Percentiles rank a stretch among this genome's conserved stretches.
Conservation (phyloP, 2,329 filamentous ascomycete species). For the Mycosphaerella sp. region DNA sequence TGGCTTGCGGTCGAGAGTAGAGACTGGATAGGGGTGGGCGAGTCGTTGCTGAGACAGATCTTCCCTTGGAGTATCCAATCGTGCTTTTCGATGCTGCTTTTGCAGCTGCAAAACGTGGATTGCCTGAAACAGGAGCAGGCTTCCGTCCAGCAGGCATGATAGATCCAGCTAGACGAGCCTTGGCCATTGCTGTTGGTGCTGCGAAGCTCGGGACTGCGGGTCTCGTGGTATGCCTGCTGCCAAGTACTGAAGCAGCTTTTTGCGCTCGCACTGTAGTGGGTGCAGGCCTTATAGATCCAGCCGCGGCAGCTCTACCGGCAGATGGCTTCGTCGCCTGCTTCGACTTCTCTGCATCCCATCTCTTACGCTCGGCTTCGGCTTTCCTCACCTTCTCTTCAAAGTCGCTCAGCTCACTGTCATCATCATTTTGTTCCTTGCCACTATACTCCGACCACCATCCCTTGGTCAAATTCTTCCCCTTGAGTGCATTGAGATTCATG, state of each 20-base stretch:
- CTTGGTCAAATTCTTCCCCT: slow-evolving; percentile 48
- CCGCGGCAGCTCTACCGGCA: slow-evolving; percentile 10
- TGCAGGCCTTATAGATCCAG: slow-evolving; percentile 20
- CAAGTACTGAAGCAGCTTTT: slow-evolving; percentile 42
- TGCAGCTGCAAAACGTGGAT: slow-evolving; percentile 55
- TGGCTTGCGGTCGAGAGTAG: slow-evolving; percentile 12
- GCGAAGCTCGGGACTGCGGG: slow-evolving; percentile 36
- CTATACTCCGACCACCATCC: slow-evolving; percentile 48
- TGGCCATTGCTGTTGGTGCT: slow-evolving; percentile 36
- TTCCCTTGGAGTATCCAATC: slow-evolving; percentile 77
- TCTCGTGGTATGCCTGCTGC: slow-evolving; percentile 29
- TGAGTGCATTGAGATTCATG: slow-evolving; percentile 36
- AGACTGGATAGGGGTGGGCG: slow-evolving; percentile 25
- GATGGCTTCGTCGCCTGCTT: slow-evolving; percentile 7
- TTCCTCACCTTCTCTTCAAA: slow-evolving; percentile 51
- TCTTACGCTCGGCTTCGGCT: slow-evolving; percentile 21
- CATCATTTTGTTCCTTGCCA: slow-evolving; percentile 59
- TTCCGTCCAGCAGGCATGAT: slow-evolving; percentile 14
- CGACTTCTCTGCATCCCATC: slow-evolving; percentile 24
- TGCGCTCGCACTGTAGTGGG: slow-evolving; percentile 52
- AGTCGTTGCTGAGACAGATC: slow-evolving; percentile 45
- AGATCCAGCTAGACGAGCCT: slow-evolving; percentile 37
- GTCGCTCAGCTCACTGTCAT: slow-evolving; percentile 54
- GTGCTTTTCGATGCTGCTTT: slow-evolving; percentile 70
- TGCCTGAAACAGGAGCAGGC: slow-evolving; percentile 20